Conservation (phyloP, 2,329 filamentous ascomycete species). For the Arachnomyces sp. region DNA sequence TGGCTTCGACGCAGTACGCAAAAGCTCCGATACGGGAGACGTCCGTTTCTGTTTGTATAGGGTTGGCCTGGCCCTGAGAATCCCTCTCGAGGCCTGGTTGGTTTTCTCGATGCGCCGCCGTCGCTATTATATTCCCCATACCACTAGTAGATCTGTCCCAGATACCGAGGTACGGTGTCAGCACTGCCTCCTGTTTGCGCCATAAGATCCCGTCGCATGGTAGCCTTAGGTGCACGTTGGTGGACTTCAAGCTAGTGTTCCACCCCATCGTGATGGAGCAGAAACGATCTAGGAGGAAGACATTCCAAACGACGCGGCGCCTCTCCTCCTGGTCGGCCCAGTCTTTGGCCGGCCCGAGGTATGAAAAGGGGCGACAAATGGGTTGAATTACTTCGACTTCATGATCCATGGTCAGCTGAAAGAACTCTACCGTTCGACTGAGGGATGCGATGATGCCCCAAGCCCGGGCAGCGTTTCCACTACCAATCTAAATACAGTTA, state of each 20-base stretch:
- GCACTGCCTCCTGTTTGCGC: constrained; percentile 19
- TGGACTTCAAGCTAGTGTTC: constrained; percentile 27
- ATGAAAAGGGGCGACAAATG: constrained; percentile 30
- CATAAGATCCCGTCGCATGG: constrained; percentile 29
- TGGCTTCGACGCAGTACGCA: constrained; percentile 25
- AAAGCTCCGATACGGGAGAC: constrained; percentile 26
- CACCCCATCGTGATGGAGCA: constrained; percentile 30
- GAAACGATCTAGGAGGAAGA: constrained; percentile 32
- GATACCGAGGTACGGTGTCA: constrained; percentile 36
- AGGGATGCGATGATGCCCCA: constrained; percentile 30
- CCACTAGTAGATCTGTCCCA: constrained; percentile 22
- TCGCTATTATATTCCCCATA: constrained; percentile 11
- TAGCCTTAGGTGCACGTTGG: constrained; percentile 25
- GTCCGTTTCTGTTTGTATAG: too few relatives aligned
- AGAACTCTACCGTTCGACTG: constrained; percentile 28
- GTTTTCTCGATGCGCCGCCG: neutral
- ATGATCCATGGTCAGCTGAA: constrained; percentile 26
- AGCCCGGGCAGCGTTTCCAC: constrained; percentile 25
- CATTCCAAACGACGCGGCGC: constrained; percentile 30
- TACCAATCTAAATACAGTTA: constrained; percentile 19
- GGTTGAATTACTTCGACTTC: constrained; percentile 18
- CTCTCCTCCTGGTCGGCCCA: constrained; percentile 30
- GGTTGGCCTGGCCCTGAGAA: constrained; percentile 4
- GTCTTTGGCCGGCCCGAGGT: constrained; percentile 21
- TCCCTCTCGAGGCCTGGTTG: neutral